Conservation (phyloP, 306 rosid genomes). For the Hippophae gyantsensis region DNA sequence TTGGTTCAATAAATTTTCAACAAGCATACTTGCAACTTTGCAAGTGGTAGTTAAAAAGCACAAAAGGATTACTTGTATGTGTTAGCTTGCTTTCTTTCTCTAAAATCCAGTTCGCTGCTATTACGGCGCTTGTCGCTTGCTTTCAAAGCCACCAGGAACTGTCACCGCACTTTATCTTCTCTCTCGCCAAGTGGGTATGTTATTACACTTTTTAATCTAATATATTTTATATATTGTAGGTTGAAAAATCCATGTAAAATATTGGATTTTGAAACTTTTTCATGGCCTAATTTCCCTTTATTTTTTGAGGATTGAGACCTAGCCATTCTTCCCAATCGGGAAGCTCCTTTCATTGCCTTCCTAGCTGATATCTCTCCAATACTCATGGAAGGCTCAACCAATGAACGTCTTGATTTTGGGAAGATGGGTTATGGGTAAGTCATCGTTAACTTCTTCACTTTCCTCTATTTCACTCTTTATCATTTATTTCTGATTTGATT, state of each 20-base stretch:
- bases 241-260: no score
- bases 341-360: constrained; percentile 25
- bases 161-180: constrained; percentile 30
- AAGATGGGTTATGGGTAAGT: constrained; percentile 89
- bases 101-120: constrained; percentile 17
- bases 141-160: constrained; percentile 15
- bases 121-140: constrained; percentile 30
- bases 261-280: no score
- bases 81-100: not conserved
- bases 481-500: not conserved
- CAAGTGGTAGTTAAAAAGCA: constrained; percentile 13
- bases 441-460: not conserved
- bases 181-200: constrained; percentile 26
- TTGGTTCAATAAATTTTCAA: no score
- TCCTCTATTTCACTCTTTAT: not conserved
- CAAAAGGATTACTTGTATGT: constrained; percentile 5
- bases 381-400: constrained; percentile 59
- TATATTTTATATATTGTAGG: not conserved
- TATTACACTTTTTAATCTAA: not conserved
- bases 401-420: constrained; percentile 83
- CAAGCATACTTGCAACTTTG: not conserved
- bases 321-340: constrained; percentile 42
- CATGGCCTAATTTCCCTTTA: constrained; percentile 4
- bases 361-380: constrained; percentile 9
- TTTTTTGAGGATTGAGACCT: constrained; percentile 25